A percentile compares a stretch with the other conserved stretches of the same genome.
Evolutionary conservation across 73 alveolate species (phyloP).

Genomic region (Urostyla sp.): DNA sequence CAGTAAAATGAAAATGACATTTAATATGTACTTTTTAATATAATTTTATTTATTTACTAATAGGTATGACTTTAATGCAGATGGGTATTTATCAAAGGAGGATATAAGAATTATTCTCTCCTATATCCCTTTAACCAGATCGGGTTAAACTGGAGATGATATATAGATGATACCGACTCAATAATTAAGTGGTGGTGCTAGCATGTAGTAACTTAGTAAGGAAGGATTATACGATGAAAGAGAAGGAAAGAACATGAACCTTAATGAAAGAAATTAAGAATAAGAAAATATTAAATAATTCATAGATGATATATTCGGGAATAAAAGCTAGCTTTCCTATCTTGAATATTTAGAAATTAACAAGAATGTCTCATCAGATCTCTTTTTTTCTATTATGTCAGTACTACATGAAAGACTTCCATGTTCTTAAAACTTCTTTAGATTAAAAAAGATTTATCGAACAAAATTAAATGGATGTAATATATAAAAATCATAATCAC

Average conservation of each 20-base stretch:
- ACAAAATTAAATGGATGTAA: background rate
- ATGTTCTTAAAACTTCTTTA: conserved; percentile 40
- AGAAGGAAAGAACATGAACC: conserved; percentile 39
- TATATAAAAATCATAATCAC: conserved; percentile 22
- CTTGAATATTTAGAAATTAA: conserved; percentile 19
- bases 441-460: conserved; percentile 30
- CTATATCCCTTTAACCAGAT: conserved; percentile 43
- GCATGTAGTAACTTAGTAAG: background rate
- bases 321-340: conserved; percentile 14
- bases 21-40: conserved; percentile 26
- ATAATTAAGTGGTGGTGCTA: too few relatives aligned
- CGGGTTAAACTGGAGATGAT: background rate
- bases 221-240: conserved; percentile 44
- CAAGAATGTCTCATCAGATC: conserved; percentile 39
- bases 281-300: conserved; percentile 18
- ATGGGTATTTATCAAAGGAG: conserved; percentile 40
- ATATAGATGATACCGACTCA: conserved; percentile 12
- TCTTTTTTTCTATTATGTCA: conserved; percentile 34
- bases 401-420: conserved; percentile 44
- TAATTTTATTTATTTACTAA: background rate
- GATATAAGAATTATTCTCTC: conserved; percentile 54
- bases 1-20: conserved; percentile 30
- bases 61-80: conserved; percentile 63
- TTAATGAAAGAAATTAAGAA: conserved; percentile 36
- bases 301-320: conserved; percentile 2